Percentiles rank a stretch among this genome's conserved stretches.
Evolutionary conservation across 305 asterid species (phyloP).

Genomic region (Fraxinus floribunda): DNA sequence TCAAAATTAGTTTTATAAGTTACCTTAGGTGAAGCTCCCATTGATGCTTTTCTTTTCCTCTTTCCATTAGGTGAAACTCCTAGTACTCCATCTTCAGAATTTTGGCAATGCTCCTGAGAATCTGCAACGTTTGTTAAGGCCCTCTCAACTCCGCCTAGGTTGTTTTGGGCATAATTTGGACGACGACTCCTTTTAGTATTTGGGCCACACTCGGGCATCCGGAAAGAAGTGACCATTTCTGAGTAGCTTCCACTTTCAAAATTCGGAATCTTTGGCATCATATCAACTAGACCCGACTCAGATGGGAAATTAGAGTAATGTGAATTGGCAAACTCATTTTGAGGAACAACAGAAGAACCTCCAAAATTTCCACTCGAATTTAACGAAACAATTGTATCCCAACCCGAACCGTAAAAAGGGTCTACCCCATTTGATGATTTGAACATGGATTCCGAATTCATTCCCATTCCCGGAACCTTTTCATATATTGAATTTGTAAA

Average conservation of each 20-base stretch:
- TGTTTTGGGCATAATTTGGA: slow-evolving; percentile 35
- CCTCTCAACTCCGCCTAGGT: slow-evolving; percentile 13
- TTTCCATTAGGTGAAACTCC: slow-evolving; percentile 54
- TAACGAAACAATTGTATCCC: slow-evolving; percentile 68
- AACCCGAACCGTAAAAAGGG: slow-evolving; percentile 56
- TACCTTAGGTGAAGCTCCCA: slow-evolving; percentile 36
- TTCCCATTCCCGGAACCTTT: slow-evolving; percentile 39
- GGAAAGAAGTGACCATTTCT: slow-evolving; percentile 52
- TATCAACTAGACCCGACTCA: slow-evolving; percentile 47
- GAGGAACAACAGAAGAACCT: slow-evolving; percentile 48
- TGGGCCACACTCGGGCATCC: slow-evolving; percentile 36
- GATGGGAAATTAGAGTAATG: slow-evolving; percentile 56
- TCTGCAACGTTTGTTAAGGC: neutral
- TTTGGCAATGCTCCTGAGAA: slow-evolving; percentile 37
- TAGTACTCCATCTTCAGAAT: slow-evolving; percentile 43
- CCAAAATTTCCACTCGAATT: slow-evolving; percentile 51
- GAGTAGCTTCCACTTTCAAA: slow-evolving; percentile 67
- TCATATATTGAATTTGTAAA: slow-evolving; percentile 37
- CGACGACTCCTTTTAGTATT: slow-evolving; percentile 28
- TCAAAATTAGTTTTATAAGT: neutral
- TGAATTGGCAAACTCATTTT: slow-evolving; percentile 59
- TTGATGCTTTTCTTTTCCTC: slow-evolving; percentile 59
- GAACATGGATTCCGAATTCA: slow-evolving; percentile 45
- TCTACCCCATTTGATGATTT: slow-evolving; percentile 35
- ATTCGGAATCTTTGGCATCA: slow-evolving; percentile 57